These are phyloP conservation scores for Naganishia liquefaciens DNA, from an alignment of 1,284 basidiomycete genomes.

Conservation along the genomic window DNA sequence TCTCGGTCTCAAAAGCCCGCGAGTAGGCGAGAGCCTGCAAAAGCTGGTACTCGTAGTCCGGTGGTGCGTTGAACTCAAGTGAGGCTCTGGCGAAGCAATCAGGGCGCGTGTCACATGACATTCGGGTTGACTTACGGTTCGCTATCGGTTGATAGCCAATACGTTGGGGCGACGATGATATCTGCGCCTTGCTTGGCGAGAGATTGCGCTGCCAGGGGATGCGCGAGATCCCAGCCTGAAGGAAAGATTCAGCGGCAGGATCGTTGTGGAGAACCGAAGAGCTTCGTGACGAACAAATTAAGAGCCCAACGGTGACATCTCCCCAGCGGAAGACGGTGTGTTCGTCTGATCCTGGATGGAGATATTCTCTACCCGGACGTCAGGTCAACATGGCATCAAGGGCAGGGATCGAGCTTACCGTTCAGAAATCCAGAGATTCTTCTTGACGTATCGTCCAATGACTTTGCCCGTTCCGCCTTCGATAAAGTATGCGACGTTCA, in stretches of 20 bases:
- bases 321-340: conserved; percentile 48
- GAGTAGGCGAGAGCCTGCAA: conserved; percentile 43
- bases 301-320: conserved; percentile 49
- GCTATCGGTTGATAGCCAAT: conserved; percentile 50
- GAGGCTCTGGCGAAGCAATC: conserved; percentile 33
- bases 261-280: neutral
- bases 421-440: conserved; percentile 54
- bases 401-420: conserved; percentile 43
- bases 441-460: conserved; percentile 47
- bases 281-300: conserved; percentile 45
- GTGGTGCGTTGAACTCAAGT: conserved; percentile 34
- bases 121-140: conserved; percentile 45
- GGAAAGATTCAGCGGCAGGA: conserved; percentile 7
- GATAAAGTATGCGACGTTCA: conserved; percentile 51
- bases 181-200: conserved; percentile 48
- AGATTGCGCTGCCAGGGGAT: conserved; percentile 44
- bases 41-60: conserved; percentile 44
- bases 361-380: conserved; percentile 42
- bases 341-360: conserved; percentile 43
- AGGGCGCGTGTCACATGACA: conserved; percentile 2
- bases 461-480: conserved; percentile 42
- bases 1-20: conserved; percentile 50
- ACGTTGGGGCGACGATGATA: conserved; percentile 51
- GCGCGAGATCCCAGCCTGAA: conserved; percentile 52
- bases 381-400: neutral